Evolutionary conservation across 495 filamentous ascomycete species (phyloP).

Genomic region (Neurospora terricola): DNA sequence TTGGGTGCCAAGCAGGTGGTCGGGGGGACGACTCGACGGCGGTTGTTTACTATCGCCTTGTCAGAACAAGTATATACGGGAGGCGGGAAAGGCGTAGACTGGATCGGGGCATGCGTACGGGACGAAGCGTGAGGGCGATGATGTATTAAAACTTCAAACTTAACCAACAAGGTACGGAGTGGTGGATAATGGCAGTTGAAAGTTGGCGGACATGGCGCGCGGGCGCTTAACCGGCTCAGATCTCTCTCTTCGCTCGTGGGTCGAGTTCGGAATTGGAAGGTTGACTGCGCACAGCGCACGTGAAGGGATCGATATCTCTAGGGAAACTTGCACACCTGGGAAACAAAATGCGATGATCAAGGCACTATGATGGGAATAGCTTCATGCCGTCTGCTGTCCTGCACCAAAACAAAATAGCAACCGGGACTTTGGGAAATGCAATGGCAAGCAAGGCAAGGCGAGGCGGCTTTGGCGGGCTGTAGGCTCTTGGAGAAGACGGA

Average conservation of each 20-base stretch:
- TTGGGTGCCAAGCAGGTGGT: background rate
- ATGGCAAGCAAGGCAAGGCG: background rate
- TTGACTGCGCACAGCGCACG: constrained; percentile 5
- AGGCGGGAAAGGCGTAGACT: background rate
- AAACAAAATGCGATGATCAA: background rate
- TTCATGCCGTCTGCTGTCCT: background rate
- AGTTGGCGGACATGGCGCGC: background rate
- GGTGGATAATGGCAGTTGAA: background rate
- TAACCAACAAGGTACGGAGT: background rate
- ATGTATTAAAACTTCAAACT: background rate
- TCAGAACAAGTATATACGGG: background rate
- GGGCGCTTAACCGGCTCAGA: background rate
- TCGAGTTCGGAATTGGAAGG: background rate
- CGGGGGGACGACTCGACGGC: background rate
- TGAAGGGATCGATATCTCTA: background rate
- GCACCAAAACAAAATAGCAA: background rate
- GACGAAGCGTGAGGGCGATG: background rate
- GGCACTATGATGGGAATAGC: constrained; percentile 1
- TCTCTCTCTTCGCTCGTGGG: background rate
- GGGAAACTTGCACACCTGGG: background rate
- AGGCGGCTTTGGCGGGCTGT: background rate
- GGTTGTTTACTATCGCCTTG: background rate
- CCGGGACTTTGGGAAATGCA: background rate
- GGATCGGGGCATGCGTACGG: background rate
- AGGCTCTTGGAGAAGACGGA: background rate